phyloP scores from a whole-genome alignment of 345 rosid genomes.

The Citrus reticulata region DNA sequence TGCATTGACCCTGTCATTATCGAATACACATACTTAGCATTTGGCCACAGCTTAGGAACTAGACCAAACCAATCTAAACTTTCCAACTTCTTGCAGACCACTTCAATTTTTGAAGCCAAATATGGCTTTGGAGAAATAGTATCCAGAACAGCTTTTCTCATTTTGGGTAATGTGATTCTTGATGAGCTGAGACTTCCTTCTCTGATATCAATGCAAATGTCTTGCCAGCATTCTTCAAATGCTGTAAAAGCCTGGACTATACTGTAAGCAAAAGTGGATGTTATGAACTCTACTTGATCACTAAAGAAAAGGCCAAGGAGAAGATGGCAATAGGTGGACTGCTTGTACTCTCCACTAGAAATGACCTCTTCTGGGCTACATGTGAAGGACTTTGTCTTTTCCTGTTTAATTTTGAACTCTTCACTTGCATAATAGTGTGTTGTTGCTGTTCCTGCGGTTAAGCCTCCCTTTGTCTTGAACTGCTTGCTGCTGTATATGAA shows the following conservation, averaged over 20 bases:
- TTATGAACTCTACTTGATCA: slow-evolving; percentile 58
- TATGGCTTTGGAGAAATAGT: slow-evolving; percentile 52
- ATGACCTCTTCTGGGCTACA: slow-evolving; percentile 86
- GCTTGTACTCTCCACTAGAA: slow-evolving; percentile 71
- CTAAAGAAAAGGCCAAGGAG: slow-evolving; percentile 69
- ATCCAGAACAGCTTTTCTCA: slow-evolving; percentile 60
- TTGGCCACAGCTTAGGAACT: slow-evolving; percentile 78
- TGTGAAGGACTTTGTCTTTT: slow-evolving; percentile 63
- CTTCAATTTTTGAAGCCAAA: slow-evolving; percentile 49
- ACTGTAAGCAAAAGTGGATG: slow-evolving; percentile 86
- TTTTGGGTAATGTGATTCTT: slow-evolving; percentile 43
- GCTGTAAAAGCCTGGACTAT: slow-evolving; percentile 73
- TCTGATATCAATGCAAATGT: slow-evolving; percentile 61
- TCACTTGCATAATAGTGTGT: slow-evolving; percentile 84
- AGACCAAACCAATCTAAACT: slow-evolving; percentile 50
- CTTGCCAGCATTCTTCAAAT: slow-evolving; percentile 75
- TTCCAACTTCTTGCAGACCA: slow-evolving; percentile 43
- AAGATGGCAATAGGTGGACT: slow-evolving; percentile 89
- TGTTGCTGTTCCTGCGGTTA: slow-evolving; percentile 83
- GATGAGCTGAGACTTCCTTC: slow-evolving; percentile 50
- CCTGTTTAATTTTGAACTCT: slow-evolving; percentile 82
- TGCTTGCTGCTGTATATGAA: slow-evolving; percentile 82
- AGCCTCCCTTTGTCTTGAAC: slow-evolving; percentile 70
- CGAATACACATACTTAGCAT: slow-evolving; percentile 79
- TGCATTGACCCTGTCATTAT: slow-evolving; percentile 98